A percentile compares a stretch with the other conserved stretches of the same genome.
Conservation (phyloP, 805 yeast genomes). For the Diddensiella caesifluorescens region DNA sequence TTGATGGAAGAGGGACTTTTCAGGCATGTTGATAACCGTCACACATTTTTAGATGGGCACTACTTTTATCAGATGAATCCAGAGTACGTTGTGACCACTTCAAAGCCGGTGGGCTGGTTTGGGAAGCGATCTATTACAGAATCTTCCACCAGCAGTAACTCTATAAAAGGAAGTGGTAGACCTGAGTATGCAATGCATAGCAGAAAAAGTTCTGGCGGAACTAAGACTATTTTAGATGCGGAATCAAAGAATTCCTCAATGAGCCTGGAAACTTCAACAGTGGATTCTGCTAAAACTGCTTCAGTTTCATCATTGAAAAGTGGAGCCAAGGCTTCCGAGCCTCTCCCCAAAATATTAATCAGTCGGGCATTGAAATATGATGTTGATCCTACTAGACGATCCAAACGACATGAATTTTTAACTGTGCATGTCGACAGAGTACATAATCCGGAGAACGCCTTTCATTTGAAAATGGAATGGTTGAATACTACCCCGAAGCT, state of each 20-base stretch:
- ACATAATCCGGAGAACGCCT: constrained; percentile 92
- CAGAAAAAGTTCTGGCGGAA: constrained; percentile 1
- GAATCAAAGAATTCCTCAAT: constrained; percentile 1
- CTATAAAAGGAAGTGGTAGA: constrained; percentile 1
- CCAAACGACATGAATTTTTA: constrained; percentile 71
- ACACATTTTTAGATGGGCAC: constrained; percentile 86
- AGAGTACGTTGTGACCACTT: constrained; percentile 39
- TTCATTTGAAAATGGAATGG: constrained; percentile 91
- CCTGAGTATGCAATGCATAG: constrained; percentile 1
- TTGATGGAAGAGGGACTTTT: constrained; percentile 69
- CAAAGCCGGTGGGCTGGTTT: constrained; percentile 23
- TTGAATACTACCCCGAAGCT: constrained; percentile 79
- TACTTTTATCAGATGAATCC: constrained; percentile 73
- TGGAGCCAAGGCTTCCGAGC: background rate
- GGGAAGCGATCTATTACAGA: no score
- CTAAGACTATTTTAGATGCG: background rate
- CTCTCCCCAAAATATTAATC: constrained; percentile 30
- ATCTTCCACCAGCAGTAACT: constrained; percentile 2
- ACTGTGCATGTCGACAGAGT: constrained; percentile 86
- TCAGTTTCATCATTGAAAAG: background rate
- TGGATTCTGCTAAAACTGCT: background rate
- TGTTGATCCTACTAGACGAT: constrained; percentile 65
- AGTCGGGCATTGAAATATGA: constrained; percentile 65
- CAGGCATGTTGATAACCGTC: constrained; percentile 77
- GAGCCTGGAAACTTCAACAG: background rate